Base-by-base conservation (phyloP, 768 basidiomycete species). In the Crucibulum laeve region DNA sequence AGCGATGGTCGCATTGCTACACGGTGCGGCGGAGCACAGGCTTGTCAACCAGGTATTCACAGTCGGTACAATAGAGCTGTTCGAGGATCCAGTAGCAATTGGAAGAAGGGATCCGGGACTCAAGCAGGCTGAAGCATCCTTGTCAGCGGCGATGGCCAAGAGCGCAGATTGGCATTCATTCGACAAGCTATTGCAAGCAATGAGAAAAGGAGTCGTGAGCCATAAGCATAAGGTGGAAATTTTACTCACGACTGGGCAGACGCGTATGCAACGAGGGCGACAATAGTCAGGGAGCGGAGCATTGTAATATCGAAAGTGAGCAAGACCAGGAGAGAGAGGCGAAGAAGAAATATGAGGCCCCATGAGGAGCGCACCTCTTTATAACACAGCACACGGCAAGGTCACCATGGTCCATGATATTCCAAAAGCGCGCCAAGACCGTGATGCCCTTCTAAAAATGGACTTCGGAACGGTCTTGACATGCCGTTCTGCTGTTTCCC, bases 1-100 rank as follows among this genome's bases (percentile, higher is more conserved):
- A 15, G 80, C 60, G 7, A 90, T 67, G 0, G 83, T 80, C 15
- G 61, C 62, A 47, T 88, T 84, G 51, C 67, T 75, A 57, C 86
- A 87, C 6, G 76, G 47, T 4, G 58, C 62, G 36, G 64, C 62
- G 14, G 69, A 50, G 56, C 85, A 87, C 40, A 84, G 26, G 37
- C 73, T 75, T 0, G 61, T 68, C 38, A 87, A 60, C 87, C 87
- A 90, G 30, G 41, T 70, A 60, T 83, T 65, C 43, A 87, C 51
- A 10, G 78, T 65, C 4, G 52, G 49, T n/a, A 79, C 59, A 36
- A 82, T 46, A 7, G 77, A 76, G 14, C 58, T 50, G 40, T 64
- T 64, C 10, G 49, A 37, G 44, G 54, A 48, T 17, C 60, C 51
- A 19, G 64, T 47, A 42, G 69, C 45, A 39, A 81, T 47, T 4